Conservation (phyloP, 768 basidiomycete species). For the Multifurca ochricompacta region DNA sequence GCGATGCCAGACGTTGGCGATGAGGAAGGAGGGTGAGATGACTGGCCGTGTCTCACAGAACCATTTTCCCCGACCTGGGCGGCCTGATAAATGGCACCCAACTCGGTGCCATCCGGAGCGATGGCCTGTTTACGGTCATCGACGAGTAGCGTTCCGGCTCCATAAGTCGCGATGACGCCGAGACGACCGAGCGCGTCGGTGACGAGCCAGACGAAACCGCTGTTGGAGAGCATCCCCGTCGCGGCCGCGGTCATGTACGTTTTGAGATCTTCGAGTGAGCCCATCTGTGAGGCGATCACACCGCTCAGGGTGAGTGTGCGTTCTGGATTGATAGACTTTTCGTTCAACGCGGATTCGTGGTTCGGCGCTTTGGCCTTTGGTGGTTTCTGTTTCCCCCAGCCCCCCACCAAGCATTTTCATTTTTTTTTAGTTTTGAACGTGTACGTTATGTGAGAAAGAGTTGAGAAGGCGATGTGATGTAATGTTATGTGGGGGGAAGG, state of each 20-base stretch:
- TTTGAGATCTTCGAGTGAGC: constrained; percentile 59
- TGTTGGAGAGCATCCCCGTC: constrained; percentile 60
- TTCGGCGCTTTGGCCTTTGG: constrained; percentile 27
- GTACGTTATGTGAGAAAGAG: neutral
- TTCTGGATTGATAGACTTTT: constrained; percentile 19
- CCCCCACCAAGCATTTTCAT: neutral
- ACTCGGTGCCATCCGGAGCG: neutral
- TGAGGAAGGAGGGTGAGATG: constrained; percentile 2
- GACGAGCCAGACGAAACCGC: constrained; percentile 87
- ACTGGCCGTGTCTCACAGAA: neutral
- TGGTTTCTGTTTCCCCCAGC: constrained; percentile 28
- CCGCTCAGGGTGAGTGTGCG: constrained; percentile 31
- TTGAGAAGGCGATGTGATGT: no score
- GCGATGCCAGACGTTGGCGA: constrained; percentile 2
- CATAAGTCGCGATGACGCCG: constrained; percentile 80
- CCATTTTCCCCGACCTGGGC: no score
- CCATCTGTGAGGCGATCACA: constrained; percentile 45
- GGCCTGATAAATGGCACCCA: constrained; percentile 12
- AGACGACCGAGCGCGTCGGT: constrained; percentile 51
- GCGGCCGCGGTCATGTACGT: constrained; percentile 70
- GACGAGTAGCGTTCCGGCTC: constrained; percentile 81
- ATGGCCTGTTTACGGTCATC: constrained; percentile 20
- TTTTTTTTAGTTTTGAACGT: neutral
- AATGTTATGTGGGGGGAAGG: neutral
- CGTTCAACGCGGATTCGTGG: constrained; percentile 29